A percentile compares a stretch with the other conserved stretches of the same genome.
phyloP scores from a whole-genome alignment of 2,329 filamentous ascomycete species.

The Fusarium bactridioides region DNA sequence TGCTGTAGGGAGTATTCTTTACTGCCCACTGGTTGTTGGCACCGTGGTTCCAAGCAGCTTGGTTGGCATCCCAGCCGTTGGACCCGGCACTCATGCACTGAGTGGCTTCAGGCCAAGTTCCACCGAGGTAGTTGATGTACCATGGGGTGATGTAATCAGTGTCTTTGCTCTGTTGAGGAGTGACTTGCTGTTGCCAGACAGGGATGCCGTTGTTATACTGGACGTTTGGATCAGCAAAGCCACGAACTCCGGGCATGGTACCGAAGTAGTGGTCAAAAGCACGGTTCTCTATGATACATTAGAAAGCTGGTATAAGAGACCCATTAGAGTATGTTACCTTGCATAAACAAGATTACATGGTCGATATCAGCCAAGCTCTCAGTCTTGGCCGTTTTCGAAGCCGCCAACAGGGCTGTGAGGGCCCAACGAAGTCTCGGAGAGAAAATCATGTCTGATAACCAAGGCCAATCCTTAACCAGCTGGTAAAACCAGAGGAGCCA shows the following conservation, averaged over 20 bases:
- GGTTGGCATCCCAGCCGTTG: constrained; percentile 62
- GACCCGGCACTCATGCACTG: constrained; percentile 62
- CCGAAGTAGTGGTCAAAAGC: constrained; percentile 18
- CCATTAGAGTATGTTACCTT: neutral
- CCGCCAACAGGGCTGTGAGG: neutral
- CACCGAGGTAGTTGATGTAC: constrained; percentile 63
- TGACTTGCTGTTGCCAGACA: constrained; percentile 5
- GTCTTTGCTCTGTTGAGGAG: neutral
- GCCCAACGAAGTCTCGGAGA: neutral
- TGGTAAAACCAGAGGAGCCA: neutral
- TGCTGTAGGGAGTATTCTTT: constrained; percentile 39
- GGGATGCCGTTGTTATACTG: neutral
- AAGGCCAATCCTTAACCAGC: neutral
- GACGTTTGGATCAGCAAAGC: constrained; percentile 11
- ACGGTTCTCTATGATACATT: neutral
- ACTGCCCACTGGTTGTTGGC: constrained; percentile 62
- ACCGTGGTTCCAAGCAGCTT: constrained; percentile 59
- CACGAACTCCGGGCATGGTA: constrained; percentile 12
- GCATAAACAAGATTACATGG: constrained; percentile 10
- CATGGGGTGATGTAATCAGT: constrained; percentile 45
- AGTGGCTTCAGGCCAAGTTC: constrained; percentile 58
- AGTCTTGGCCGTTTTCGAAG: neutral
- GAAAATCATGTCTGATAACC: neutral
- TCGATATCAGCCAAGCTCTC: constrained; percentile 5
- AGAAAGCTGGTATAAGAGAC: neutral